A percentile compares a stretch with the other conserved stretches of the same genome.
Evolutionary conservation across 164 flowering plant genomes (phyloP).

Genomic region (Kalanchoe fedtschenkoi): DNA sequence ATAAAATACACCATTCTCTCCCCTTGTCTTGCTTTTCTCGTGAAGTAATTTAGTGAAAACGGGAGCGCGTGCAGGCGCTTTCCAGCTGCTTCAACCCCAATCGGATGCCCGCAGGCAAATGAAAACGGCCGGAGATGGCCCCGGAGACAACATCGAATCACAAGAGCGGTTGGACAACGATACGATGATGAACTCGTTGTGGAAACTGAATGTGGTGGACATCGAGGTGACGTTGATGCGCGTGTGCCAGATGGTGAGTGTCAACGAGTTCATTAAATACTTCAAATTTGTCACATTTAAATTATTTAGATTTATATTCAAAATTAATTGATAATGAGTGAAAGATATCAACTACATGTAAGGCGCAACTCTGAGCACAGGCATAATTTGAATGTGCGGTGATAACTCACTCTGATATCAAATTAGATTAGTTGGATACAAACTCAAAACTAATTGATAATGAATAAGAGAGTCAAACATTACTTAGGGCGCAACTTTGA

Average conservation of each 20-base stretch:
- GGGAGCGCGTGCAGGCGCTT: slow-evolving; percentile 80
- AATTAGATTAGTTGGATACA: no score
- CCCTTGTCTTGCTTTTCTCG: no score
- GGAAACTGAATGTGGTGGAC: slow-evolving; percentile 92
- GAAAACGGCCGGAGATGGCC: slow-evolving; percentile 41
- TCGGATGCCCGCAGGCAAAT: slow-evolving; percentile 50
- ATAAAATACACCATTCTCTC: no score
- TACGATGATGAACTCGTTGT: slow-evolving; percentile 63
- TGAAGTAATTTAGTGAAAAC: no score
- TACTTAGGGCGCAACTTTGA: no score
- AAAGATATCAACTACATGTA: no score
- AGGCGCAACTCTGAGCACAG: no score
- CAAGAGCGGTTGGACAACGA: slow-evolving; percentile 52
- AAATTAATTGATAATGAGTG: no score
- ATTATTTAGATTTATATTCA: not conserved
- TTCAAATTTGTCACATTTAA: slow-evolving; percentile 1
- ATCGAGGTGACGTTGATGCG: slow-evolving; percentile 80
- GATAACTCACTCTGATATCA: no score
- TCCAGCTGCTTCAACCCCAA: slow-evolving; percentile 82
- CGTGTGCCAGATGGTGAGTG: slow-evolving; percentile 84
- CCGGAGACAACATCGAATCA: slow-evolving; percentile 55
- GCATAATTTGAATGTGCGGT: no score
- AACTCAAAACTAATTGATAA: no score
- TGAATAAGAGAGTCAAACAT: no score
- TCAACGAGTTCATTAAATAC: not conserved